phyloP scores from a whole-genome alignment of 169 alveolate genomes.

The Eimeria necatrix region DNA sequence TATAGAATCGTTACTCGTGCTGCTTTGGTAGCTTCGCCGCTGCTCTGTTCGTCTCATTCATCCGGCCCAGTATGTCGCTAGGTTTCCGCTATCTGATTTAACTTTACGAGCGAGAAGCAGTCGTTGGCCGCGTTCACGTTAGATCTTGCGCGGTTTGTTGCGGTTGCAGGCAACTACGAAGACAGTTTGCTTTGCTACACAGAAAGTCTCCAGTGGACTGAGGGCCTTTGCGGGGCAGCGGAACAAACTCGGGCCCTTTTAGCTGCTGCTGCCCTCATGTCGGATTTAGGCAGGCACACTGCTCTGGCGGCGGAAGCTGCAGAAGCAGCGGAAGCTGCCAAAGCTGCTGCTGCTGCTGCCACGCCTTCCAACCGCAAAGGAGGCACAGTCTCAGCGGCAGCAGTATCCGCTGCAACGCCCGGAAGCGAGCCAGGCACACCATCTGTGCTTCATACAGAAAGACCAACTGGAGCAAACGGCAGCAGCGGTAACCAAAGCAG shows the following conservation, averaged over 20 bases:
- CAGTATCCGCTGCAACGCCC: neutral
- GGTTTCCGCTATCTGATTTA: too few species aligned
- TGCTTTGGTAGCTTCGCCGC: neutral
- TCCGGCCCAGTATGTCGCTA: too few species aligned
- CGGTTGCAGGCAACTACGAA: constrained; percentile 63
- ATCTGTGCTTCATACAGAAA: neutral
- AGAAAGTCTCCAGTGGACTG: constrained; percentile 63
- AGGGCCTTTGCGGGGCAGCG: constrained; percentile 56
- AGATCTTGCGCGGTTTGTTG: neutral
- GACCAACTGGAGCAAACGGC: constrained; percentile 28
- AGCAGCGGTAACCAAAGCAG: constrained; percentile 58
- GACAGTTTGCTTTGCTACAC: constrained; percentile 59
- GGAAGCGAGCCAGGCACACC: neutral
- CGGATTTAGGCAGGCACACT: constrained; percentile 59
- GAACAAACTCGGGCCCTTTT: constrained; percentile 32
- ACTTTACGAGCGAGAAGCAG: too few species aligned
- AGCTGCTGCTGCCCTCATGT: constrained; percentile 58
- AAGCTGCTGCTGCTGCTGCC: constrained; percentile 58
- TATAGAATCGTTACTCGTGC: neutral
- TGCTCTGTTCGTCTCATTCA: neutral
- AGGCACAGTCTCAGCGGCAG: constrained; percentile 35
- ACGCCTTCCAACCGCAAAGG: constrained; percentile 62
- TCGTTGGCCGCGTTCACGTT: too few species aligned
- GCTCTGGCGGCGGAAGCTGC: constrained; percentile 72
- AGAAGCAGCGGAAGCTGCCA: constrained; percentile 53